phyloP scores from a whole-genome alignment of 2,329 filamentous ascomycete genomes.

The Aspergillus piperis region DNA sequence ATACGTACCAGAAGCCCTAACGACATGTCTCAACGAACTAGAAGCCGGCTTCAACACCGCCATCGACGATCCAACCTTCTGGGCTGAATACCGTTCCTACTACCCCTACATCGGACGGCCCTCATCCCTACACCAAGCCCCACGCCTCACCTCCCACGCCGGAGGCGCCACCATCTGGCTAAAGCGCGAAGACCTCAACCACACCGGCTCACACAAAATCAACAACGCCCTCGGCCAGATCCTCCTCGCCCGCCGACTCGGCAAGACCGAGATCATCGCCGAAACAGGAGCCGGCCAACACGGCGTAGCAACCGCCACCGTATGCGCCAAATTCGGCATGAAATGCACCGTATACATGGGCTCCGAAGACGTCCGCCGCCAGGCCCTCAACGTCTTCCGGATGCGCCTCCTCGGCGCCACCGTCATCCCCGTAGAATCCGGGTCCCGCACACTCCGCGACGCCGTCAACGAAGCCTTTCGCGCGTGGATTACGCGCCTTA shows the following conservation, averaged over 20 bases:
- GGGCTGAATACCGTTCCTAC: constrained; percentile 90
- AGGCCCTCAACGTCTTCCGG: constrained; percentile 92
- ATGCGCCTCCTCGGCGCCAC: constrained; percentile 91
- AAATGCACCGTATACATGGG: constrained; percentile 98
- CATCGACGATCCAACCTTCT: constrained; percentile 81
- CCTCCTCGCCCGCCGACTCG: constrained; percentile 79
- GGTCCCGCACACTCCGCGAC: constrained; percentile 73
- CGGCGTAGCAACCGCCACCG: constrained; percentile 91
- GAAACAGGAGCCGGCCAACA: constrained; percentile 96
- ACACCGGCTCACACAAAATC: constrained; percentile 97
- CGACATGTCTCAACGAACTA: constrained; percentile 86
- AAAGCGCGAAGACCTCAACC: constrained; percentile 94
- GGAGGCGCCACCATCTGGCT: constrained; percentile 95
- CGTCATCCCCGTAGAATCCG: constrained; percentile 84
- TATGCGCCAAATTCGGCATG: constrained; percentile 96
- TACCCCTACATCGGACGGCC: constrained; percentile 94
- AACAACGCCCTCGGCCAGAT: constrained; percentile 96
- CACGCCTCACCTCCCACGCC: constrained; percentile 79
- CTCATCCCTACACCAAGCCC: constrained; percentile 81
- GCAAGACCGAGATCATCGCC: constrained; percentile 94
- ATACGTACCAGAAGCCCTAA: constrained; percentile 94
- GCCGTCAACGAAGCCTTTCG: constrained; percentile 92
- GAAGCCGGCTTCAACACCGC: constrained; percentile 86
- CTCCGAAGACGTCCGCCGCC: constrained; percentile 87
- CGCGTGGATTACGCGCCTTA: constrained; percentile 83